phyloP scores from a whole-genome alignment of 441 rosid genomes.

The Manihot esculenta region DNA sequence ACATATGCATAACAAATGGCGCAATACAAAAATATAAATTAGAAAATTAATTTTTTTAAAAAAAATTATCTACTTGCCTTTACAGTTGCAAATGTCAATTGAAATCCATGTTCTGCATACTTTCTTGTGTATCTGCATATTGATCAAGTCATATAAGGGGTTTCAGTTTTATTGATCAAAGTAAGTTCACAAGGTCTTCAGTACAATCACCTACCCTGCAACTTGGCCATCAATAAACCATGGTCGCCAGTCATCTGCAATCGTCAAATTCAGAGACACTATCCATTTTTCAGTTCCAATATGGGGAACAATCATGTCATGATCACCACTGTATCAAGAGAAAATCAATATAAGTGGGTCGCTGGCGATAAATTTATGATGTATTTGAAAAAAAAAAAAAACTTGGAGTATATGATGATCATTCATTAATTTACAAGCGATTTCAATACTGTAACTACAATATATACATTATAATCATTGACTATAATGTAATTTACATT shows the following conservation, averaged over 20 bases:
- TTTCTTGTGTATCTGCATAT: conserved; percentile 29
- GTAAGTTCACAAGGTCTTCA: neutral
- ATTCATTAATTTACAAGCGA: no score
- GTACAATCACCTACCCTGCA: conserved; percentile 27
- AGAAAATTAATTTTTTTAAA: no score
- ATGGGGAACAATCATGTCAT: conserved; percentile 31
- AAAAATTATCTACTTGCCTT: conserved; percentile 21
- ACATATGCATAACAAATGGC: no score
- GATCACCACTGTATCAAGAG: conserved; percentile 30
- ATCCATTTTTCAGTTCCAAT: conserved; percentile 32
- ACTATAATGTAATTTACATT: no score
- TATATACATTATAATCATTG: no score
- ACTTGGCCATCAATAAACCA: conserved; percentile 41
- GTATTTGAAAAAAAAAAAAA: no score
- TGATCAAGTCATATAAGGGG: neutral
- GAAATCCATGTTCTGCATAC: conserved; percentile 21
- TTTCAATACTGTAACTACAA: no score
- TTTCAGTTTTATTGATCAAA: neutral
- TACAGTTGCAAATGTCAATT: conserved; percentile 33
- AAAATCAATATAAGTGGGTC: neutral
- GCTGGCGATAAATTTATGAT: neutral
- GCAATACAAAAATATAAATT: no score
- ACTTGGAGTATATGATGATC: no score
- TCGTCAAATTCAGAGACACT: conserved; percentile 15
- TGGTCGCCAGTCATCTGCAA: conserved; percentile 27